Percentiles rank a stretch among this genome's conserved stretches.
Conservation (phyloP, 768 basidiomycete species). For the Trametes cingulata region DNA sequence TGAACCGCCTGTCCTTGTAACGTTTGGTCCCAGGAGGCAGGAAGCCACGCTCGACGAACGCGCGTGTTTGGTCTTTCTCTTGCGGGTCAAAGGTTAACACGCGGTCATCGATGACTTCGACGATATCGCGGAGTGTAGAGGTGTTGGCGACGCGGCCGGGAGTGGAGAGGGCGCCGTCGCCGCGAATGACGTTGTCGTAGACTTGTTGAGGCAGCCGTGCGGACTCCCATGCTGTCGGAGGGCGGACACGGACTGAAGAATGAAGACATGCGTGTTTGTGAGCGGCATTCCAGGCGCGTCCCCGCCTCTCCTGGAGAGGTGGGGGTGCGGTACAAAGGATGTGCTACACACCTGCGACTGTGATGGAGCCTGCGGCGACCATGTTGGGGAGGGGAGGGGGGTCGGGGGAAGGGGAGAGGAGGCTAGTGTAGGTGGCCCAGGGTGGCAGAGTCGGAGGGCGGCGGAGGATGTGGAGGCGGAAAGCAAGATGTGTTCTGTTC, state of each 20-base stretch:
- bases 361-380: slow-evolving; percentile 87
- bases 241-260: slow-evolving; percentile 83
- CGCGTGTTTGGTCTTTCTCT: slow-evolving; percentile 77
- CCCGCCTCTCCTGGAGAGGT: neutral
- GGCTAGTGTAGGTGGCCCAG: slow-evolving; percentile 15
- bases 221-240: slow-evolving; percentile 83
- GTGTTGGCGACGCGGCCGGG: slow-evolving; percentile 49
- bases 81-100: slow-evolving; percentile 96
- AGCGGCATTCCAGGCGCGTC: neutral
- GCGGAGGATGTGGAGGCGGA: slow-evolving; percentile 4
- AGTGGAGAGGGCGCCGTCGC: slow-evolving; percentile 84
- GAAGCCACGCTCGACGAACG: slow-evolving; percentile 85
- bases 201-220: slow-evolving; percentile 67
- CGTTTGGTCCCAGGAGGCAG: slow-evolving; percentile 86
- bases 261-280: neutral
- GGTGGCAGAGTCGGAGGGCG: slow-evolving; percentile 9
- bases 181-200: slow-evolving; percentile 69
- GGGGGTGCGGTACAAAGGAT: slow-evolving; percentile 13
- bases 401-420: neutral
- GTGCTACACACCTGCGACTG: slow-evolving; percentile 66
- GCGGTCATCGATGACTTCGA: slow-evolving; percentile 91
- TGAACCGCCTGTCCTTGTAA: slow-evolving; percentile 95
- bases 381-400: slow-evolving; percentile 36
- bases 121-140: slow-evolving; percentile 69
- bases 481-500: slow-evolving; percentile 8